Conservation (phyloP, 1,284 basidiomycete species). For the Sanghuangporus baumii region DNA sequence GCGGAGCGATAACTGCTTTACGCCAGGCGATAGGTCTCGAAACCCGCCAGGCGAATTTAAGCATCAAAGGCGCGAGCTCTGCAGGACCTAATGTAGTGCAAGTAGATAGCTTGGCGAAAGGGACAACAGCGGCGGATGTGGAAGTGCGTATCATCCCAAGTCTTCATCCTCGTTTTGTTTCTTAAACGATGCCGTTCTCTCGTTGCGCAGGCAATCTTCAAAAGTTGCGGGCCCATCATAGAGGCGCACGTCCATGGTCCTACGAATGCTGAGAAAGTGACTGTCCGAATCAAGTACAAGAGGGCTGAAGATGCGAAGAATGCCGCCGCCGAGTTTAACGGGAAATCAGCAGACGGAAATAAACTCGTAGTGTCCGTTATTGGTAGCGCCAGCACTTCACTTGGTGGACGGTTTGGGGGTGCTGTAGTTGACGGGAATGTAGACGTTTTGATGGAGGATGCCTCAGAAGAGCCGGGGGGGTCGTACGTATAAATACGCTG, state of each 20-base stretch:
- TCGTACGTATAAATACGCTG: conserved; percentile 45
- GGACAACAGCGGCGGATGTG: conserved; percentile 81
- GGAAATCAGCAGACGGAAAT: conserved; percentile 78
- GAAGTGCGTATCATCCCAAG: conserved; percentile 37
- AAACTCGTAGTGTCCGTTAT: conserved; percentile 61
- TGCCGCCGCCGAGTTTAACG: conserved; percentile 72
- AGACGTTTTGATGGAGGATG: conserved; percentile 50
- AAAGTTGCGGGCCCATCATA: conserved; percentile 66
- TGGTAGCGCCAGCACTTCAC: conserved; percentile 37
- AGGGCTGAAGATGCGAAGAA: conserved; percentile 53
- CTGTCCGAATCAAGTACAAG: conserved; percentile 73
- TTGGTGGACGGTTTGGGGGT: conserved; percentile 47
- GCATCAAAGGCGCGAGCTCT: conserved; percentile 70
- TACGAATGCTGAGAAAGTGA: conserved; percentile 39
- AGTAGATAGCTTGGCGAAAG: conserved; percentile 66
- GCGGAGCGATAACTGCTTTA: conserved; percentile 45
- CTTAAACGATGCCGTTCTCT: background rate
- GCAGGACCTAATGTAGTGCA: conserved; percentile 63
- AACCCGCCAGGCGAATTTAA: conserved; percentile 28
- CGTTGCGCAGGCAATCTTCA: conserved; percentile 66
- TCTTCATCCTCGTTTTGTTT: background rate
- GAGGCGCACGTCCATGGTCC: conserved; percentile 42
- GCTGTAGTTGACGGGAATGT: conserved; percentile 38
- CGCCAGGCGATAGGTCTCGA: conserved; percentile 27
- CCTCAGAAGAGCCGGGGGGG: conserved; percentile 41